Percentiles rank a stretch among this genome's conserved stretches.
These are phyloP conservation scores for Cubamyces sp. DNA, from an alignment of 768 basidiomycete genomes.

Conservation along the genomic window DNA sequence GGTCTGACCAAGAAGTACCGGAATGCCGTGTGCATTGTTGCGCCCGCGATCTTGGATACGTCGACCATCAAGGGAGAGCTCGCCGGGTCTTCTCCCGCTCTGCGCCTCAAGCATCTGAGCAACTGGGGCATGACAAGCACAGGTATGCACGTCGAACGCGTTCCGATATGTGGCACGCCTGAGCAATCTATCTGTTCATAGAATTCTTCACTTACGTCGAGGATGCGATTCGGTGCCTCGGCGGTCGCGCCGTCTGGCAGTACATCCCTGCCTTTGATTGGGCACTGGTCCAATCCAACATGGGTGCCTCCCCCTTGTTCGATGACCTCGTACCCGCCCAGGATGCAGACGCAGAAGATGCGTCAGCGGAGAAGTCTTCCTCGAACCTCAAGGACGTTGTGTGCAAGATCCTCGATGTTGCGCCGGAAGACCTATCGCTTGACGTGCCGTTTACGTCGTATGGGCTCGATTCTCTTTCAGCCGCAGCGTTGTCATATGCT, in stretches of 20 bases:
- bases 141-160: conserved; percentile 4
- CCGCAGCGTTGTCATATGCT: conserved; percentile 41
- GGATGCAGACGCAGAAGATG: neutral
- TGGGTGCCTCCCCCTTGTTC: conserved; percentile 30
- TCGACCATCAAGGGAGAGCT: neutral
- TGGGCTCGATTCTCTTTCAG: conserved; percentile 47
- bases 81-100: neutral
- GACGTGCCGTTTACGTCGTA: conserved; percentile 47
- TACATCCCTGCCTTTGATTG: conserved; percentile 43
- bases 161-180: no score
- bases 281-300: conserved; percentile 29
- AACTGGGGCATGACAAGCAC: conserved; percentile 19
- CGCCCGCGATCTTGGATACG: conserved; percentile 15
- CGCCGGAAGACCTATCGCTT: conserved; percentile 38
- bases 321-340: conserved; percentile 29
- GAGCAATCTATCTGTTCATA: neutral
- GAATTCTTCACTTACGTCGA: conserved; percentile 38
- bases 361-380: neutral
- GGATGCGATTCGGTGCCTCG: conserved; percentile 38
- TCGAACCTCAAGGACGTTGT: conserved; percentile 11
- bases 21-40: conserved; percentile 7
- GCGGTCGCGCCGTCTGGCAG: conserved; percentile 20
- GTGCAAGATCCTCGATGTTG: conserved; percentile 36
- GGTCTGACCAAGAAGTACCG: conserved; percentile 9
- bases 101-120: conserved; percentile 2